Conservation (phyloP, 495 filamentous ascomycete species). For the Penicilliopsis zonata region DNA sequence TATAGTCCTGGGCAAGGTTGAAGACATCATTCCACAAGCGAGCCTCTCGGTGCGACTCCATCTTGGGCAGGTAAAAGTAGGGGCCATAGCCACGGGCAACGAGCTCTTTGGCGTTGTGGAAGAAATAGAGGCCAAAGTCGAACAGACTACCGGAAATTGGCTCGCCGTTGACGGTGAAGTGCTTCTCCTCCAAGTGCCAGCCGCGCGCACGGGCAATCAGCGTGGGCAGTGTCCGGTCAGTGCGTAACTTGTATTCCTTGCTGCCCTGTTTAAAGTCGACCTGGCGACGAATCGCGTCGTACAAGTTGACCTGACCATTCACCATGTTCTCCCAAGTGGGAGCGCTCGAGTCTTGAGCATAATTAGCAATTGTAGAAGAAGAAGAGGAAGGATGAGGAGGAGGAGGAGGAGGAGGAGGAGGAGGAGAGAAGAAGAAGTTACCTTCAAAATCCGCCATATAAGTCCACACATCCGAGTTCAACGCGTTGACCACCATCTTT, state of each 20-base stretch:
- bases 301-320: slow-evolving; percentile 95
- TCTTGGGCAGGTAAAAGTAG: slow-evolving; percentile 99
- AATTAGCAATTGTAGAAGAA: too few relatives aligned
- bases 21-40: slow-evolving; percentile 98
- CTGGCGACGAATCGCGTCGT: slow-evolving; percentile 89
- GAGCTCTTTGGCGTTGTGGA: slow-evolving; percentile 91
- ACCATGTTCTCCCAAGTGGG: slow-evolving; percentile 99
- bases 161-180: slow-evolving; percentile 92
- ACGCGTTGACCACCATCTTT: slow-evolving; percentile 98
- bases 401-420: too few relatives aligned
- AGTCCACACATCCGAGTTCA: slow-evolving; percentile 97
- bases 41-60: slow-evolving; percentile 97
- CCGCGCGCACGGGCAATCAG: slow-evolving; percentile 80
- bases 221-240: slow-evolving; percentile 66
- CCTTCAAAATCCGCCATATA: slow-evolving; percentile 99
- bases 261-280: slow-evolving; percentile 92
- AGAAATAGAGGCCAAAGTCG: slow-evolving; percentile 99
- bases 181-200: slow-evolving; percentile 97
- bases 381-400: too few relatives aligned
- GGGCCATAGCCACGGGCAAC: slow-evolving; percentile 76
- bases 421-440: slow-evolving; percentile 23
- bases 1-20: slow-evolving; percentile 89
- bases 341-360: slow-evolving; percentile 72
- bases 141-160: slow-evolving; percentile 89
- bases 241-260: slow-evolving; percentile 96